These are phyloP conservation scores for Golubevia pallescens DNA, from an alignment of 1,284 basidiomycete species.

Conservation along the genomic window DNA sequence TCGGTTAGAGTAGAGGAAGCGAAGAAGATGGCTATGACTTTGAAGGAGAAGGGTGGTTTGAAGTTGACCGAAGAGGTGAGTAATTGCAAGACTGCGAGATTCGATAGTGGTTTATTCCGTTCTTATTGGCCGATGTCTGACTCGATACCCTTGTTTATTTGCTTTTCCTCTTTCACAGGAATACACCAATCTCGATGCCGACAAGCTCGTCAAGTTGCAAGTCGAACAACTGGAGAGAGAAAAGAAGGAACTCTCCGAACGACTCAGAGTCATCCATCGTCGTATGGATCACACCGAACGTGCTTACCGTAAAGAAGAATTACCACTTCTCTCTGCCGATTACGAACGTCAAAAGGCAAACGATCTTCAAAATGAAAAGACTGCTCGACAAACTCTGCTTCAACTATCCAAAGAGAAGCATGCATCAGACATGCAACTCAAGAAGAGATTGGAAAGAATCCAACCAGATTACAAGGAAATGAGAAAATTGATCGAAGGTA, in stretches of 20 bases:
- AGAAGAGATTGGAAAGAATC: conserved; percentile 79
- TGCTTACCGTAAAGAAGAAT: conserved; percentile 92
- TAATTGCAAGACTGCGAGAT: no score
- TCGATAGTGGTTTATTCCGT: no score
- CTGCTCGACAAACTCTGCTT: conserved; percentile 65
- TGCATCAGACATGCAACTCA: conserved; percentile 76
- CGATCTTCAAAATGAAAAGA: conserved; percentile 72
- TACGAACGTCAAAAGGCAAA: conserved; percentile 83
- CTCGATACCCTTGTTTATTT: neutral
- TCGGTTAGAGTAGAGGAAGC: conserved; percentile 82
- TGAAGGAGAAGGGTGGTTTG: conserved; percentile 83
- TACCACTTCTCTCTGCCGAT: conserved; percentile 82
- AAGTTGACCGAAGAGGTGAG: conserved; percentile 80
- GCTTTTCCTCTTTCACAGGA: neutral
- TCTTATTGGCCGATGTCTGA: no score
- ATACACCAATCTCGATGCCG: conserved; percentile 73
- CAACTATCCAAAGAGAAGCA: conserved; percentile 74
- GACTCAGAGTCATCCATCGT: conserved; percentile 83
- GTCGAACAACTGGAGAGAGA: conserved; percentile 96
- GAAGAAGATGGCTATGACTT: conserved; percentile 83
- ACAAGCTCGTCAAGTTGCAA: conserved; percentile 86
- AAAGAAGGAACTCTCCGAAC: conserved; percentile 85
- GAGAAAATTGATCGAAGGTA: conserved; percentile 71
- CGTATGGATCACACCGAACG: conserved; percentile 95
- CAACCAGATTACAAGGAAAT: conserved; percentile 76